Evolutionary conservation across 2,329 filamentous ascomycete genomes (phyloP).

Genomic region (Aspergillus pseudoglaucus): DNA sequence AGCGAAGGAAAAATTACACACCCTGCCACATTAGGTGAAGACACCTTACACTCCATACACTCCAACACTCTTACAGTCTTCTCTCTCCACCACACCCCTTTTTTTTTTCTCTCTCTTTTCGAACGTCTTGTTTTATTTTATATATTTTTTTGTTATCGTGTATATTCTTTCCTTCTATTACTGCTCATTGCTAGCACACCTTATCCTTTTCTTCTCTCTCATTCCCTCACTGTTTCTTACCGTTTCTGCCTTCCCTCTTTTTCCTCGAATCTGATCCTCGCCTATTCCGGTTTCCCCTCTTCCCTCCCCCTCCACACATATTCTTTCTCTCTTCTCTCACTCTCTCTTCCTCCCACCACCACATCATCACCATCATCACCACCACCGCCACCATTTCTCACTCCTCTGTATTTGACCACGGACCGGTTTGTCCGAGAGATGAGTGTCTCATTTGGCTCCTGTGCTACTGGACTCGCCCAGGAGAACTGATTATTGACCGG

Average conservation of each 20-base stretch:
- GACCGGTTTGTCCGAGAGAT: constrained; percentile 27
- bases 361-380: not conserved
- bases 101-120: not conserved
- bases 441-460: constrained; percentile 23
- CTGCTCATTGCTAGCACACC: constrained; percentile 3
- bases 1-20: not conserved
- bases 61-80: no score
- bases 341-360: constrained; percentile 1
- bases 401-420: not conserved
- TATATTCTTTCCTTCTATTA: not conserved
- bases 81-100: not conserved
- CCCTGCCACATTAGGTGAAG: no score
- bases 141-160: not conserved
- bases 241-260: no score
- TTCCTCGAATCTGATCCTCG: no score
- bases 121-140: not conserved
- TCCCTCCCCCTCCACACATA: not conserved
- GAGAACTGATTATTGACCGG: constrained; percentile 28
- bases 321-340: constrained; percentile 3
- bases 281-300: not conserved
- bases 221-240: not conserved
- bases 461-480: constrained; percentile 26
- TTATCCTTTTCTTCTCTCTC: not conserved
- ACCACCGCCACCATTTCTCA: constrained; percentile 1
- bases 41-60: no score